phyloP scores from a whole-genome alignment of 176 grass and related monocot genomes.

The Echinochloa phyllopogon region DNA sequence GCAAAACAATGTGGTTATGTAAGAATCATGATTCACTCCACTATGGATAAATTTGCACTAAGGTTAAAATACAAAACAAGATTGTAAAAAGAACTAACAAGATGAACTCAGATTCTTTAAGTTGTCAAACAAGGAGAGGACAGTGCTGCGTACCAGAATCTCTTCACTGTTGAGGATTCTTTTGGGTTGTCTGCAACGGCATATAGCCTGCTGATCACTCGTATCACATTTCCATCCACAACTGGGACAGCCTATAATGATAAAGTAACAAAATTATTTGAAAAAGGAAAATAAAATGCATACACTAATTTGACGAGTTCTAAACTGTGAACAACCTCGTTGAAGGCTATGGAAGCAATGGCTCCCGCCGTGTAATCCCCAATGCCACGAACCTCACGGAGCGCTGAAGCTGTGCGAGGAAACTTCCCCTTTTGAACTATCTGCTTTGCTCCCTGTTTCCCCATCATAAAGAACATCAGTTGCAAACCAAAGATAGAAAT shows the following conservation, averaged over 20 bases:
- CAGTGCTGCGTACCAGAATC: constrained; percentile 63
- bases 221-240: constrained; percentile 90
- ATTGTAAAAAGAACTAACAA: not conserved
- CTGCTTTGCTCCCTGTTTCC: constrained; percentile 78
- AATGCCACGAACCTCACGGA: constrained; percentile 76
- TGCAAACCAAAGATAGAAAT: constrained; percentile 1
- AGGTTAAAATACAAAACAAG: not conserved
- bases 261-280: constrained; percentile 13
- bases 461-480: constrained; percentile 7
- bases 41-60: not conserved
- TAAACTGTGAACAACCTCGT: constrained; percentile 60
- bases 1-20: not conserved
- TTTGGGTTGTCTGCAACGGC: constrained; percentile 88
- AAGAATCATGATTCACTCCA: not conserved
- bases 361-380: constrained; percentile 95
- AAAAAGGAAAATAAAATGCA: constrained; percentile 16
- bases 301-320: not conserved
- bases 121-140: constrained; percentile 12
- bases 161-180: constrained; percentile 76
- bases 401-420: constrained; percentile 62
- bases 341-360: constrained; percentile 94
- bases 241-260: constrained; percentile 70
- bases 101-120: not conserved
- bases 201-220: constrained; percentile 85
- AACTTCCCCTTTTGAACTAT: constrained; percentile 67